Base-by-base conservation (phyloP, 305 asterid species). In the Fraxinus sp. region DNA sequence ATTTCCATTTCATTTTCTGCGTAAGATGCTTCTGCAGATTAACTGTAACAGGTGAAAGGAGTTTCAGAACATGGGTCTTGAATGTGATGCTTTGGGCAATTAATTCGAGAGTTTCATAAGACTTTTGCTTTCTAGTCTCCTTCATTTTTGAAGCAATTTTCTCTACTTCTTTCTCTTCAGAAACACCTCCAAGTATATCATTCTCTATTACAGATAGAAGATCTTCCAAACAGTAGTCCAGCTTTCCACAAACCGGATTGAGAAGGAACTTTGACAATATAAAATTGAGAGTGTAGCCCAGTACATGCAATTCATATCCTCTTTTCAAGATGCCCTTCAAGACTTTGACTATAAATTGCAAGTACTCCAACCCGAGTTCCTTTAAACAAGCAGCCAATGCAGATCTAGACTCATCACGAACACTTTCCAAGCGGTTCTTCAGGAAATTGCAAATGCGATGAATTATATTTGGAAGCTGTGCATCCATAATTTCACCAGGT, bases 121-220 rank as follows among this genome's bases (percentile, higher is more conserved):
- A 97, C 90, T 94, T 97, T 24, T 89, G 94, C 91, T 90, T 97
- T 88, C 93, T 91, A 36, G 98, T 94, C 88, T 97, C 99, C 88
- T 97, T 94, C 99, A 94, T 94, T 81, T 93, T 97, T 44, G 96
- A 92, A 91, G 99, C 98, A 86, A 94, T 87, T 89, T 94, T 94
- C 26, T 97, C 99, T 78, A 94, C 99, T 79, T 97, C 99, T 89
- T 97, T 97, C 93, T 97, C 95, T 80, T 92, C 98, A 10, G 99
- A 93, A 89, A 97, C 97, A 87, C 85, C 97, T 77, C 98, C 98
- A 72, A 97, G 92, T 82, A 97, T 92, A 87, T 97, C 99, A 80
- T 86, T 92, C 85, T 86, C 90, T 62, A 88, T 90, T 64, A 97
- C 89, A 37, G 90, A 87, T 30, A 97, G 95, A 86, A 97, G 97